phyloP scores from a whole-genome alignment of 2,329 filamentous ascomycete species.

The Didymella arachidicola region DNA sequence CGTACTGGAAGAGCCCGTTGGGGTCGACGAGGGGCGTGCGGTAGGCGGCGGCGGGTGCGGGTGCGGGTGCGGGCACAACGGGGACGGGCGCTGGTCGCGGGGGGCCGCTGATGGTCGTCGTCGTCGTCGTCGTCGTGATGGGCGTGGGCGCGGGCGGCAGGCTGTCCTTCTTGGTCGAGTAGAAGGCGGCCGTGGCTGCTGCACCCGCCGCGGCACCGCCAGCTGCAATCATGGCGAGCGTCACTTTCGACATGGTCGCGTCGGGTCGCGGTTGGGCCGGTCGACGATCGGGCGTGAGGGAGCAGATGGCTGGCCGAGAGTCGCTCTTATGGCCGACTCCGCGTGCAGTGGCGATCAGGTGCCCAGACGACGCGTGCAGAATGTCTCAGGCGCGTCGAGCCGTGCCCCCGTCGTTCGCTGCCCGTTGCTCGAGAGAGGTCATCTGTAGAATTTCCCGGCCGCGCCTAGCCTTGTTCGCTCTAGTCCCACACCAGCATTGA shows the following conservation, averaged over 20 bases:
- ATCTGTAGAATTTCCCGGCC: slow-evolving; percentile 17
- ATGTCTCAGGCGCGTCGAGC: slow-evolving; percentile 49
- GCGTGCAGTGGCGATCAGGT: slow-evolving; percentile 32
- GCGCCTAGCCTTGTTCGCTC: slow-evolving; percentile 8
- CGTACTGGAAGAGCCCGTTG: slow-evolving; percentile 62
- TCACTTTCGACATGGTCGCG: slow-evolving; percentile 59
- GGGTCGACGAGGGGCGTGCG: slow-evolving; percentile 55
- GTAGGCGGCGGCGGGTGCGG: slow-evolving; percentile 33
- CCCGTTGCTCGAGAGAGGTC: slow-evolving; percentile 11
- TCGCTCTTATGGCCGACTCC: slow-evolving; percentile 28
- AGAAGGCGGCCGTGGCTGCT: slow-evolving; percentile 58
- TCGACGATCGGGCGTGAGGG: too few species aligned
- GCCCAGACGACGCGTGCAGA: slow-evolving; percentile 44
- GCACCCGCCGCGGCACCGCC: slow-evolving; percentile 58
- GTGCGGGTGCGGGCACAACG: slow-evolving; percentile 37
- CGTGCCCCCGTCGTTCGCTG: slow-evolving; percentile 28
- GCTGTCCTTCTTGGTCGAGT: slow-evolving; percentile 47
- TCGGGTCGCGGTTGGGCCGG: neutral
- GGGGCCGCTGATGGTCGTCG: slow-evolving; percentile 44
- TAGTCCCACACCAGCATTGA: slow-evolving; percentile 19
- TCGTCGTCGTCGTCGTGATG: slow-evolving; percentile 49
- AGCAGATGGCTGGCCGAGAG: slow-evolving; percentile 3
- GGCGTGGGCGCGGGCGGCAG: slow-evolving; percentile 35
- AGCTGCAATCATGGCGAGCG: slow-evolving; percentile 58
- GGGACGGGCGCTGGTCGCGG: slow-evolving; percentile 35